These are phyloP conservation scores for Suillus luteus DNA, from an alignment of 768 basidiomycete species.

Conservation along the genomic window DNA sequence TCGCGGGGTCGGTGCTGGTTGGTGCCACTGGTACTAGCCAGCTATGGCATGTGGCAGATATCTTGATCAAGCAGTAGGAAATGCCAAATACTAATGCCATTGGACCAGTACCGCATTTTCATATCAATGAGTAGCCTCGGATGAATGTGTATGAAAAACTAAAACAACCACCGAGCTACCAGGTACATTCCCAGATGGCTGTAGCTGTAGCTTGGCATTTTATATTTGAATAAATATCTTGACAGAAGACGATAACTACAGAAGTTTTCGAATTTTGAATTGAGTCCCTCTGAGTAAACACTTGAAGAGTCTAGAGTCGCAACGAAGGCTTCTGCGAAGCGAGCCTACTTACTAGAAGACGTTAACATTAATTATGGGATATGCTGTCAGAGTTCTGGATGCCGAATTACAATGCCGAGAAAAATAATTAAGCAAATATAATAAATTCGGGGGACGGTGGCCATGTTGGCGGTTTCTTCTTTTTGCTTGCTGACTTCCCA, in stretches of 20 bases:
- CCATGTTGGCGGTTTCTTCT: conserved; percentile 18
- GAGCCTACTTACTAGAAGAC: not conserved
- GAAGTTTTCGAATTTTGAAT: not conserved
- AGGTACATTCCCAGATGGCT: conserved; percentile 6
- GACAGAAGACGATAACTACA: not conserved
- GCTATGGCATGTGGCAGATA: not conserved
- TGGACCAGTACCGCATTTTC: not conserved
- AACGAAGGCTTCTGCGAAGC: too few species aligned
- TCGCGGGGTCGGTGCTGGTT: not conserved
- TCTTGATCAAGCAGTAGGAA: not conserved
- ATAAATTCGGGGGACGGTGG: conserved; percentile 17
- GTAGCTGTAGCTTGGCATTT: conserved; percentile 1
- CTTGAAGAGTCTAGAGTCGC: not conserved
- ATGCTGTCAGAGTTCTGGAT: conserved; percentile 19
- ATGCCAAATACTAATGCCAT: not conserved
- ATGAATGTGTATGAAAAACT: not conserved
- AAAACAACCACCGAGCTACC: conserved; percentile 2
- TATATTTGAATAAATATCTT: not conserved
- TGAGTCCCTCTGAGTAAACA: not conserved
- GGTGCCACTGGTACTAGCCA: not conserved
- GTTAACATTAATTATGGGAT: not conserved
- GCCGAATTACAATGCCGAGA: conserved; percentile 9
- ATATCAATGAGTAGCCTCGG: not conserved
- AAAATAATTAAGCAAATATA: conserved; percentile 17
- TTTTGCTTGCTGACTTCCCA: conserved; percentile 19